Percentiles rank a stretch among this genome's conserved stretches.
Conservation (phyloP, 192 early-diverging fungal genomes). For the Coemansia sp. region DNA sequence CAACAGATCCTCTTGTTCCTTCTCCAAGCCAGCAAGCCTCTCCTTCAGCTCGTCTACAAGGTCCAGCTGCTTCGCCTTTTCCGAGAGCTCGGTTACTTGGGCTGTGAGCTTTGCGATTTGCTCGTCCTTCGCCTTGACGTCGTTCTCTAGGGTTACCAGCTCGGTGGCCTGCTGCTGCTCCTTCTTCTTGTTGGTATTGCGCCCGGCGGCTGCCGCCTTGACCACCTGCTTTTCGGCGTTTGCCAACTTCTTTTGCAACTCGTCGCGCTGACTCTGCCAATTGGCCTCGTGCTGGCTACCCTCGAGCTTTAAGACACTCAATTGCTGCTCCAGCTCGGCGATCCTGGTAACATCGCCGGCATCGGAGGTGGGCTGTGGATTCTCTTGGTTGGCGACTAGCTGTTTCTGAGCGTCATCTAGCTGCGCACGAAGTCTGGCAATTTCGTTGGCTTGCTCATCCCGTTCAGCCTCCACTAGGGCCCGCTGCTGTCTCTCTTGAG, state of each 20-base stretch:
- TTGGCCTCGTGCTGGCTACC: slow-evolving; percentile 13
- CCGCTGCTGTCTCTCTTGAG: slow-evolving; percentile 31
- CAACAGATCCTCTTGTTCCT: slow-evolving; percentile 85
- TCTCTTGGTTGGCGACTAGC: slow-evolving; percentile 5
- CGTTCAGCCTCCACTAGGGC: slow-evolving; percentile 22
- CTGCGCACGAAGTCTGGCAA: slow-evolving; percentile 18
- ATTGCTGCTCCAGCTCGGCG: slow-evolving; percentile 33
- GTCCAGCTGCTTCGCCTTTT: slow-evolving; percentile 25
- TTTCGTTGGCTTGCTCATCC: slow-evolving; percentile 16
- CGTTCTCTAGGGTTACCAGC: slow-evolving; percentile 24
- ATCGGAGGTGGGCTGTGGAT: not conserved
- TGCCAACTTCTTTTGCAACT: slow-evolving; percentile 47
- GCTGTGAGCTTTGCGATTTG: slow-evolving; percentile 45
- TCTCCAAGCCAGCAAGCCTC: slow-evolving; percentile 51
- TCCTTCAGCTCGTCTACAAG: slow-evolving; percentile 46
- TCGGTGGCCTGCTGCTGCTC: slow-evolving; percentile 50
- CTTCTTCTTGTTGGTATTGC: slow-evolving; percentile 57
- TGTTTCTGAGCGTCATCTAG: slow-evolving; percentile 16
- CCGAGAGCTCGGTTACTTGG: slow-evolving; percentile 69
- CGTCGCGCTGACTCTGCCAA: slow-evolving; percentile 36
- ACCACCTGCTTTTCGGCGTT: slow-evolving; percentile 55
- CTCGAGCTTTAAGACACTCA: slow-evolving; percentile 26
- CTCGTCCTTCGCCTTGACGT: slow-evolving; percentile 45
- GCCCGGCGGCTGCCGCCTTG: slow-evolving; percentile 52
- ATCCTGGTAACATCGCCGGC: slow-evolving; percentile 11